phyloP scores from a whole-genome alignment of 495 filamentous ascomycete species.

The Daldinia decipiens region DNA sequence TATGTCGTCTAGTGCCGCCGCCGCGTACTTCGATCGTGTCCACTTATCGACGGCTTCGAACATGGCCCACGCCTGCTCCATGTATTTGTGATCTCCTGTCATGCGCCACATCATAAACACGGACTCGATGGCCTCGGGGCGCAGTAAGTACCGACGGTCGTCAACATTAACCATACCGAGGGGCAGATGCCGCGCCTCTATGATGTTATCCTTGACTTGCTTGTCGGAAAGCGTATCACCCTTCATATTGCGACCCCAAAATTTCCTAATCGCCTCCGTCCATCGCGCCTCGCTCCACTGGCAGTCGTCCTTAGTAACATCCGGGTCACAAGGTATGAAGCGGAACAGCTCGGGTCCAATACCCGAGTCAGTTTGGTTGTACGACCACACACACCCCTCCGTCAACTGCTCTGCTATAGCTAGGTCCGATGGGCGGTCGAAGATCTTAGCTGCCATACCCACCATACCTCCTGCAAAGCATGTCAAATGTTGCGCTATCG shows the following conservation, averaged over 20 bases:
- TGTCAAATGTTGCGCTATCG: constrained; percentile 56
- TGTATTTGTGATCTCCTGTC: constrained; percentile 63
- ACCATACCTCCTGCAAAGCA: constrained; percentile 93
- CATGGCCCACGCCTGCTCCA: constrained; percentile 71
- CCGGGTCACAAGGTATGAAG: constrained; percentile 66
- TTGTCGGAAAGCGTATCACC: constrained; percentile 48
- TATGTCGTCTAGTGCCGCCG: constrained; percentile 47
- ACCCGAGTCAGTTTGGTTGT: constrained; percentile 73
- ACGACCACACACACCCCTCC: constrained; percentile 90
- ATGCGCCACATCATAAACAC: constrained; percentile 71
- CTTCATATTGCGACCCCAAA: constrained; percentile 42
- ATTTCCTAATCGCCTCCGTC: constrained; percentile 45
- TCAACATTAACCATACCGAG: constrained; percentile 67
- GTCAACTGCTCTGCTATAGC: constrained; percentile 78
- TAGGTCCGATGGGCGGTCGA: constrained; percentile 74
- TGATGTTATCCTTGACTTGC: constrained; percentile 52
- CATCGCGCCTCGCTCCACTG: constrained; percentile 48
- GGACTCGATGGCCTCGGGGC: constrained; percentile 72
- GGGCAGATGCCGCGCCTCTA: constrained; percentile 60
- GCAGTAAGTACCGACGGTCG: constrained; percentile 73
- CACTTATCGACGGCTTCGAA: constrained; percentile 54
- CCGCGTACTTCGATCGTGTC: constrained; percentile 45
- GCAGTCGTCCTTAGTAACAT: constrained; percentile 45
- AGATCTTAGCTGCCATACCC: constrained; percentile 78
- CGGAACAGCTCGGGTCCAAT: constrained; percentile 81